Percentiles rank a stretch among this genome's conserved stretches.
Evolutionary conservation across 1,139 yeast genomes (phyloP).

Genomic region (Debaryomycetaceae sp.): DNA sequence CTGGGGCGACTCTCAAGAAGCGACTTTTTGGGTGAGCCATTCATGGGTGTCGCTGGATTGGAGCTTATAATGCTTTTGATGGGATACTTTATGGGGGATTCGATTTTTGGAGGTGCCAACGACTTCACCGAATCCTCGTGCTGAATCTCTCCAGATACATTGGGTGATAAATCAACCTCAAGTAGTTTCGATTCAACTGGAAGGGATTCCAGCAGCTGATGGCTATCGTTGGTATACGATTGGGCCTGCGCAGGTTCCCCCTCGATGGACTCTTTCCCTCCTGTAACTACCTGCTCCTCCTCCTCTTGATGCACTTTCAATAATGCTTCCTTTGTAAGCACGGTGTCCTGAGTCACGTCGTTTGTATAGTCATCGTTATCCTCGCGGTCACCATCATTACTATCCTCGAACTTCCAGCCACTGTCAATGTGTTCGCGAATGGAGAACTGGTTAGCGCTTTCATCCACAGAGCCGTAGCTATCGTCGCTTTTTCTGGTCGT

Average conservation of each 20-base stretch:
- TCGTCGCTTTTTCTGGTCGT: no score
- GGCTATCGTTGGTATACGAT: no score
- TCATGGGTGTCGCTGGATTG: neutral
- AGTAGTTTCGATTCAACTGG: no score
- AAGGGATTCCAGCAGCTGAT: no score
- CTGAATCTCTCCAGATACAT: slow-evolving; percentile 6
- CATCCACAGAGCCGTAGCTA: slow-evolving; percentile 13
- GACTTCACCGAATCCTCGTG: slow-evolving; percentile 7
- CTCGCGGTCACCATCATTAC: slow-evolving; percentile 42
- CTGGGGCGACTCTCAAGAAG: neutral
- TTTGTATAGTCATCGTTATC: slow-evolving; percentile 32
- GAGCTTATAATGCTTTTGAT: neutral
- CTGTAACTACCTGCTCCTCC: no score
- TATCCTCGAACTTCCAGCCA: slow-evolving; percentile 40
- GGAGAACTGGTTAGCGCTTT: slow-evolving; percentile 21
- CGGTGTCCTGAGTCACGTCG: slow-evolving; percentile 2
- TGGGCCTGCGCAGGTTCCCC: no score
- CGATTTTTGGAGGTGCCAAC: slow-evolving; percentile 8
- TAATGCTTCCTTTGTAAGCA: neutral
- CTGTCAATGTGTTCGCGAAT: slow-evolving; percentile 33
- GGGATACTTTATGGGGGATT: slow-evolving; percentile 4
- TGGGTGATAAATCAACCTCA: slow-evolving; percentile 8
- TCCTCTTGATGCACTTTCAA: neutral
- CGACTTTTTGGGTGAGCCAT: slow-evolving; percentile 1
- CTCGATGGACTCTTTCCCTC: no score